Evolutionary conservation across 495 filamentous ascomycete species (phyloP).

Genomic region (Sordaria brevicollis): DNA sequence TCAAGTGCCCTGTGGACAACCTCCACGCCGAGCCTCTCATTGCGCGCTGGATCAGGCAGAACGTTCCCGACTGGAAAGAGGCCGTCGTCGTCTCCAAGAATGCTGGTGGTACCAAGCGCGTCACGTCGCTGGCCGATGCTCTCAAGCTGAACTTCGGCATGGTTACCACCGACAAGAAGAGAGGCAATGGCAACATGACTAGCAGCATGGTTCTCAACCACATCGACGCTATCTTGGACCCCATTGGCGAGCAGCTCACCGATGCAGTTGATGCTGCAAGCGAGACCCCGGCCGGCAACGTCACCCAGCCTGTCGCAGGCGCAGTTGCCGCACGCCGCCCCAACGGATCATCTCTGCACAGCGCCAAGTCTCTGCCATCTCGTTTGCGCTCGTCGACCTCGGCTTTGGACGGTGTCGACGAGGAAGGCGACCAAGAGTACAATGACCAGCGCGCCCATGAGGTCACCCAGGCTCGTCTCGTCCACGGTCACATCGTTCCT

Average conservation of each 20-base stretch:
- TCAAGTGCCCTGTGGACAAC: slow-evolving; percentile 95
- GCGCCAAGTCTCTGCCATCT: slow-evolving; percentile 7
- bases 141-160: slow-evolving; percentile 96
- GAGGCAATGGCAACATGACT: slow-evolving; percentile 53
- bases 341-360: slow-evolving; percentile 13
- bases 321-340: slow-evolving; percentile 23
- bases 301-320: slow-evolving; percentile 17
- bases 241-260: slow-evolving; percentile 16
- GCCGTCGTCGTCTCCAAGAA: slow-evolving; percentile 98
- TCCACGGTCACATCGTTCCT: slow-evolving; percentile 95
- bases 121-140: slow-evolving; percentile 93
- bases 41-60: slow-evolving; percentile 87
- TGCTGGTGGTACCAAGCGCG: slow-evolving; percentile 88
- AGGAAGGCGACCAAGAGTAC: slow-evolving; percentile 50
- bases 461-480: slow-evolving; percentile 80
- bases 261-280: slow-evolving; percentile 3
- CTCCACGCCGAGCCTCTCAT: slow-evolving; percentile 93
- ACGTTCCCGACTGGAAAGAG: slow-evolving; percentile 77
- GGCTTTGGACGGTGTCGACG: slow-evolving; percentile 35
- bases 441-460: slow-evolving; percentile 80
- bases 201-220: slow-evolving; percentile 55
- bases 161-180: slow-evolving; percentile 83
- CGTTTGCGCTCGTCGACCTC: slow-evolving; percentile 27
- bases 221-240: slow-evolving; percentile 30
- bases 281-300: slow-evolving; percentile 3